phyloP scores from a whole-genome alignment of 1,284 basidiomycete species.

The Leccinum huronense region DNA sequence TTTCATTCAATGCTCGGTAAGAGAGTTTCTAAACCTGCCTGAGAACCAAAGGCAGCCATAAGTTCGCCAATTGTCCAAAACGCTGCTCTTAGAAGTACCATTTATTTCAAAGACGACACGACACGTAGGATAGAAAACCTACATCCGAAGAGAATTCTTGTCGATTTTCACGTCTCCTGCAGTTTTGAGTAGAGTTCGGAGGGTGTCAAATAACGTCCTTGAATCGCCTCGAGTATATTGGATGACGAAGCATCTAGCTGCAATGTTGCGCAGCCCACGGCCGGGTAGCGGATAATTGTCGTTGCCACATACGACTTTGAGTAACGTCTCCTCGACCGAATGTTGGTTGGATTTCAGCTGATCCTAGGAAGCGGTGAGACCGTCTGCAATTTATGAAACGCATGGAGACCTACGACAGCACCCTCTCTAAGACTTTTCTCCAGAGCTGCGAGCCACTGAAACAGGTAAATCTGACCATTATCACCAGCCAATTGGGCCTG shows the following conservation, averaged over 20 bases:
- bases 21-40: slow-evolving; percentile 50
- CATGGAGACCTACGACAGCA: slow-evolving; percentile 43
- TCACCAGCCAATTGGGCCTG: slow-evolving; percentile 72
- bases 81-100: slow-evolving; percentile 51
- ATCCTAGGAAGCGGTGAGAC: slow-evolving; percentile 43
- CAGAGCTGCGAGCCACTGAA: slow-evolving; percentile 75
- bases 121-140: slow-evolving; percentile 33
- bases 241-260: slow-evolving; percentile 73
- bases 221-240: slow-evolving; percentile 85
- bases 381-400: not conserved
- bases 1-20: not conserved
- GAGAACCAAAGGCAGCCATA: slow-evolving; percentile 80
- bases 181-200: slow-evolving; percentile 77
- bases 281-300: slow-evolving; percentile 77
- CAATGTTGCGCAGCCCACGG: slow-evolving; percentile 77
- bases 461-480: slow-evolving; percentile 76
- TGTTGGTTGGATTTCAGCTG: slow-evolving; percentile 63
- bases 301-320: slow-evolving; percentile 61
- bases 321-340: slow-evolving; percentile 58
- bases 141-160: slow-evolving; percentile 68
- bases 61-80: slow-evolving; percentile 86
- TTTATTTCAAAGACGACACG: slow-evolving; percentile 11
- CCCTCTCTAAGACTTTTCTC: slow-evolving; percentile 58
- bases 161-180: slow-evolving; percentile 72
- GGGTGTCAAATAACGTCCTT: slow-evolving; percentile 81